Evolutionary conservation across 2,329 filamentous ascomycete genomes (phyloP), one percentile per base, ranked within the genome.

Genomic region (Pseudocercospora macadamiae): DNA sequence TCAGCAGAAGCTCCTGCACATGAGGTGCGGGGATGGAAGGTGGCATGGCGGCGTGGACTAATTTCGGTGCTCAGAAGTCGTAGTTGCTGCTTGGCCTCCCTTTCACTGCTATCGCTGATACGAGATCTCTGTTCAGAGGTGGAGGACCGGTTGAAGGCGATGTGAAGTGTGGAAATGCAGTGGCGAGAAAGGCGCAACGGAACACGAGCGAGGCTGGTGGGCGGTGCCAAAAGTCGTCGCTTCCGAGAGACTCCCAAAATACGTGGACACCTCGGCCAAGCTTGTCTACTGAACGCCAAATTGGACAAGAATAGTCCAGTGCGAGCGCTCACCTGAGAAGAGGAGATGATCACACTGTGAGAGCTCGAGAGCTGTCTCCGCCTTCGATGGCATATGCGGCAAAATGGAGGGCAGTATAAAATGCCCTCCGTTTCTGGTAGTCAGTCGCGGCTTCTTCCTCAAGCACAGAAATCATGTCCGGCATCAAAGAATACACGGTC

Each of bases 401-500:
- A n/a, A n/a, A n/a, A n/a, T n/a, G n/a, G n/a, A n/a, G n/a, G n/a
- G n/a, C n/a, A n/a, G n/a, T n/a, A n/a, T n/a, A n/a, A n/a, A n/a
- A n/a, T n/a, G n/a, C n/a, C n/a, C n/a, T n/a, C n/a, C n/a, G n/a
- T n/a, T n/a, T n/a, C n/a, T n/a, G n/a, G n/a, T n/a, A n/a, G n/a
- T n/a, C n/a, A n/a, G n/a, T n/a, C n/a, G n/a, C n/a, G n/a, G n/a
- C n/a, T n/a, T n/a, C n/a, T n/a, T n/a, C n/a, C 6, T 39, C 2
- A 12, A 42, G 8, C 4, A 14, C 23, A 39, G n/a, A n/a, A n/a
- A n/a, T 37, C 10, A 63, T 63, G 61, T 44, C 61, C 9, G 52
- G 42, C 18, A 30, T 63, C 53, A 63, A 59, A 26, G 48, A 57
- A 12, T 63, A 59, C 44, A 61, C 25, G 7, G 55, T 61, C 28